Percentiles rank a stretch among this genome's conserved stretches.
These are phyloP conservation scores for Cystobasidium sp. DNA, from an alignment of 1,284 basidiomycete species.

Conservation along the genomic window DNA sequence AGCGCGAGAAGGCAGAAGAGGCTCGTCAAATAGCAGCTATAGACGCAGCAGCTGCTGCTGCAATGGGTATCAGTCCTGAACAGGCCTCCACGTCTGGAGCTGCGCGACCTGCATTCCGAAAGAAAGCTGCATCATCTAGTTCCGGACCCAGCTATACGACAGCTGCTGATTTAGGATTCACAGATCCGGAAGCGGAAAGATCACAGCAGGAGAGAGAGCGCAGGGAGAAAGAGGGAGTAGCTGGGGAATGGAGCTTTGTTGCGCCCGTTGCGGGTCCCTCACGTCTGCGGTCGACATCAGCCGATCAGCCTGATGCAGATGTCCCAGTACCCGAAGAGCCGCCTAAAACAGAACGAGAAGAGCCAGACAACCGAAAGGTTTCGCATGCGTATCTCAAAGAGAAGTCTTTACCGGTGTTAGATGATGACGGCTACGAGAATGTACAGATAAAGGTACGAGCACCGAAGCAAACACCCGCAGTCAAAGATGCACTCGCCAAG, in stretches of 20 bases:
- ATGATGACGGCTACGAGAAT: constrained; percentile 47
- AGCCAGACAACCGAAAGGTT: constrained; percentile 12
- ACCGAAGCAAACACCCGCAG: constrained; percentile 4
- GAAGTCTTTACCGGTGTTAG: constrained; percentile 32
- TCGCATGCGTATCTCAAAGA: constrained; percentile 45
- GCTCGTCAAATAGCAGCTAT: constrained; percentile 82
- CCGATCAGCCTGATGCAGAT: constrained; percentile 16
- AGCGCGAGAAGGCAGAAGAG: constrained; percentile 83
- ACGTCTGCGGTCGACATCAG: constrained; percentile 45
- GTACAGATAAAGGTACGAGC: constrained; percentile 38
- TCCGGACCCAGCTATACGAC: constrained; percentile 81
- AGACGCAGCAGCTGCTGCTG: constrained; percentile 62
- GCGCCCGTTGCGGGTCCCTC: constrained; percentile 51
- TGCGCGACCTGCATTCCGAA: constrained; percentile 54
- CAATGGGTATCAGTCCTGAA: constrained; percentile 44
- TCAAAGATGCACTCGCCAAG: constrained; percentile 23
- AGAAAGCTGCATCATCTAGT: constrained; percentile 57
- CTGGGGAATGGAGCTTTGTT: constrained; percentile 81
- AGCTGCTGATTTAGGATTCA: constrained; percentile 77
- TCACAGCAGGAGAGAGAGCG: constrained; percentile 62
- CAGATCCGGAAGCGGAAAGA: constrained; percentile 68
- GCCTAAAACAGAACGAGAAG: constrained; percentile 15
- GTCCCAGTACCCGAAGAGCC: constrained; percentile 5
- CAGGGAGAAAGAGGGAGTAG: constrained; percentile 69
- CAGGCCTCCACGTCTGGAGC: constrained; percentile 56